These are phyloP conservation scores for Globisporangium okanoganense DNA, from an alignment of 352 stramenopile genomes.

Conservation along the genomic window DNA sequence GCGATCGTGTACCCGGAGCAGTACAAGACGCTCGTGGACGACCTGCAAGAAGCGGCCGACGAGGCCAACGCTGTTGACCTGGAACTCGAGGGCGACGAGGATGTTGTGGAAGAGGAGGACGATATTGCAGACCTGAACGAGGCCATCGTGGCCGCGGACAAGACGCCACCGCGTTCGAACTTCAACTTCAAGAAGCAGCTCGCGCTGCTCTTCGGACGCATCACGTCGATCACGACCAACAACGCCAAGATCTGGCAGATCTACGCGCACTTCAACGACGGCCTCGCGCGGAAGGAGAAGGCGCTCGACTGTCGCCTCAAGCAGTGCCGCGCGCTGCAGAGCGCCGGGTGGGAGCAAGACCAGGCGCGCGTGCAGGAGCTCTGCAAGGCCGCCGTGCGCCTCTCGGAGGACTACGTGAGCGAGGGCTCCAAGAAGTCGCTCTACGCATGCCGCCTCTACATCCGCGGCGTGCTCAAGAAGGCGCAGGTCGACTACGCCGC, in stretches of 20 bases:
- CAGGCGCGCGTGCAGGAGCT: constrained; percentile 52
- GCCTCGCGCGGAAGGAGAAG: constrained; percentile 53
- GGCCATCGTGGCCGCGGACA: constrained; percentile 32
- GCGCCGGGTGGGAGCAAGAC: constrained; percentile 67
- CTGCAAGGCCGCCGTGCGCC: constrained; percentile 43
- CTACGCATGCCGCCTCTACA: constrained; percentile 73
- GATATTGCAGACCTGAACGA: constrained; percentile 55
- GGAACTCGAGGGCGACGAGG: constrained; percentile 22
- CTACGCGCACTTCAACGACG: constrained; percentile 81
- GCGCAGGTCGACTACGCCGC: constrained; percentile 63
- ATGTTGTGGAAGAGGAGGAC: constrained; percentile 13
- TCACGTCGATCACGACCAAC: constrained; percentile 76
- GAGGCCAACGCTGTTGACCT: constrained; percentile 17
- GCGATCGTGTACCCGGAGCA: constrained; percentile 65
- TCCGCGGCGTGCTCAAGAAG: constrained; percentile 76
- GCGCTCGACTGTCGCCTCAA: constrained; percentile 78
- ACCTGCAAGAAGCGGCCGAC: constrained; percentile 11
- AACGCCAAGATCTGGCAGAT: constrained; percentile 81
- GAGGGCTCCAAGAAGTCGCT: constrained; percentile 77
- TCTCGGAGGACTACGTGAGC: constrained; percentile 61
- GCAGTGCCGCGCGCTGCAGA: constrained; percentile 68
- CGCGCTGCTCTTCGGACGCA: constrained; percentile 68
- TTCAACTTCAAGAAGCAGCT: constrained; percentile 30
- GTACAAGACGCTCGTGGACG: constrained; percentile 35
- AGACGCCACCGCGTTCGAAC: constrained; percentile 13